Conservation (phyloP, 306 rosid species). For the Lithocarpus polystachyus region DNA sequence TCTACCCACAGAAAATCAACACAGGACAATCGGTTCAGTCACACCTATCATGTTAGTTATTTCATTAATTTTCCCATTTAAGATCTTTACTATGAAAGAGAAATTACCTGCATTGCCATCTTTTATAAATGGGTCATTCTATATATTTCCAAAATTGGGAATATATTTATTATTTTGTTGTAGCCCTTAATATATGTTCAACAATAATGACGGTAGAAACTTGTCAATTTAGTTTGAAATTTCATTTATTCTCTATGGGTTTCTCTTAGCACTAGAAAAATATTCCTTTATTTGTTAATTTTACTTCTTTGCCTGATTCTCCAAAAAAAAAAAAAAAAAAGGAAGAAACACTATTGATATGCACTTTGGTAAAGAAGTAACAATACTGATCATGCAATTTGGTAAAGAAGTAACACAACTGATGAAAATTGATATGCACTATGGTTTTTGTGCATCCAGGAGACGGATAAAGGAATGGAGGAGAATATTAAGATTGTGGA, state of each 20-base stretch:
- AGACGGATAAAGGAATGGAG: constrained; percentile 55
- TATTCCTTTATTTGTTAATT: background rate
- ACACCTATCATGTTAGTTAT: constrained; percentile 54
- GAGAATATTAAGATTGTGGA: constrained; percentile 92
- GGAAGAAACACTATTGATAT: too few relatives aligned
- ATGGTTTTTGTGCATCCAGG: constrained; percentile 39
- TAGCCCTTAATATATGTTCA: background rate
- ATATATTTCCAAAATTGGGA: background rate
- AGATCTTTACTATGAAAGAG: background rate
- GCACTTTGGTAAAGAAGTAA: background rate
- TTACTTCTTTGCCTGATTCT: background rate
- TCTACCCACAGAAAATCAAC: constrained; percentile 44
- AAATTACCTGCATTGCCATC: background rate
- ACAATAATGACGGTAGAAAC: background rate
- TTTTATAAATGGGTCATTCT: background rate
- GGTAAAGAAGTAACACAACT: background rate
- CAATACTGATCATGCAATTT: background rate
- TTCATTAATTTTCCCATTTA: constrained; percentile 15
- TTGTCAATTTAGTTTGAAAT: background rate
- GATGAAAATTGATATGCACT: constrained; percentile 7
- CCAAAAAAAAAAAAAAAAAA: too few relatives aligned
- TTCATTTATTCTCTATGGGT: background rate
- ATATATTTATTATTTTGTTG: background rate
- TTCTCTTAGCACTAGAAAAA: background rate
- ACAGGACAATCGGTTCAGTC: constrained; percentile 42